Percentiles rank a stretch among this genome's conserved stretches.
Evolutionary conservation across 352 stramenopile species (phyloP).

Genomic region (Phytophthora sp.): DNA sequence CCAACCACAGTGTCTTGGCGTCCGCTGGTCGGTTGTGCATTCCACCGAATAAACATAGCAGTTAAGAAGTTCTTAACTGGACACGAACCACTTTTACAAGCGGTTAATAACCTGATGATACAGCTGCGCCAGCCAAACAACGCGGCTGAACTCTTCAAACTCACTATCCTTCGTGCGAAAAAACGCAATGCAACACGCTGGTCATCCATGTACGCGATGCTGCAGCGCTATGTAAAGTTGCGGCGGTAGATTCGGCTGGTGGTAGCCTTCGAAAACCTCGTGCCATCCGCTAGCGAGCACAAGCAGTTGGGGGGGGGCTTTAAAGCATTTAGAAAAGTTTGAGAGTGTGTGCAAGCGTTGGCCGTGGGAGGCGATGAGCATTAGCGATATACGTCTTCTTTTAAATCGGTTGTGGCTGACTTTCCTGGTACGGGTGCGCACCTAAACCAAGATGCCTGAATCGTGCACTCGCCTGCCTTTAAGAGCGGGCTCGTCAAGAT

Average conservation of each 20-base stretch:
- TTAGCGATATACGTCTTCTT: conserved; percentile 16
- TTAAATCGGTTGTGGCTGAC: conserved; percentile 14
- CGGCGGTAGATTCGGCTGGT: not conserved
- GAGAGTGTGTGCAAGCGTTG: conserved; percentile 32
- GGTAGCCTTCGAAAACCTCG: conserved; percentile 5
- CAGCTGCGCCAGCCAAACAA: not conserved
- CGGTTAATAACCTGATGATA: not conserved
- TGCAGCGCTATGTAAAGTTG: conserved; percentile 6
- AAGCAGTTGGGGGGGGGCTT: conserved; percentile 9
- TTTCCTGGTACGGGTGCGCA: conserved; percentile 27
- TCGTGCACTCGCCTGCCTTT: conserved; percentile 2
- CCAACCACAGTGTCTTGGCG: no score
- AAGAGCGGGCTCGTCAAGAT: conserved; percentile 9
- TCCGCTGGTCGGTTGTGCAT: not conserved
- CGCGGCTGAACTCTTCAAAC: conserved; percentile 1
- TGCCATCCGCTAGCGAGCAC: conserved; percentile 5
- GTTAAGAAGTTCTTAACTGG: not conserved
- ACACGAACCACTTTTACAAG: no score
- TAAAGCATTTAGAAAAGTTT: conserved; percentile 15
- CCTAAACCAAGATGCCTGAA: conserved; percentile 5
- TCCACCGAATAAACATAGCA: not conserved
- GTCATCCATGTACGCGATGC: conserved; percentile 16
- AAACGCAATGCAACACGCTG: no score
- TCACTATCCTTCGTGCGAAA: not conserved
- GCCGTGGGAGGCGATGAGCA: conserved; percentile 8